Evolutionary conservation across 768 basidiomycete genomes (phyloP), one percentile per base, ranked within the genome.

Genomic region (Crassisporium funariophilum): DNA sequence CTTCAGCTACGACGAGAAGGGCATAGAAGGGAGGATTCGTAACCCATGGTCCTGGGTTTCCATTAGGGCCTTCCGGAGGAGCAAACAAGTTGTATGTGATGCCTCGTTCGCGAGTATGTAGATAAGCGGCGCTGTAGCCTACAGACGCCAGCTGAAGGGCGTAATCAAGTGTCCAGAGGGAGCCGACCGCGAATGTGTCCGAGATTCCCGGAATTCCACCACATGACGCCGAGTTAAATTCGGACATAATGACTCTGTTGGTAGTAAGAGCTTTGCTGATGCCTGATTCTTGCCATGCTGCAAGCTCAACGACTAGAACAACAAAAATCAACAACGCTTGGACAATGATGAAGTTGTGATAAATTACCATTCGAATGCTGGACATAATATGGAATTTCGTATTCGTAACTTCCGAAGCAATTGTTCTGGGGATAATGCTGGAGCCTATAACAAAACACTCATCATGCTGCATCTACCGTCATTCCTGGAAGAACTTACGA

Each of bases 341-440:
- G 16, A 24, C 13, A n/a, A n/a, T 33, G 6, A 10, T 37, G 29
- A 25, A 23, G 15, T 11, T 15, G 7, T n/a, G 7, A 22, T 9
- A 11, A 5, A 15, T 64, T 49, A 76, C 78, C 72, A 52, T 77
- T 73, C 10, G 73, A 54, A 59, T 81, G 78, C 33, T 72, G 67
- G 10, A 70, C 55, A 56, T 78, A 80, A 47, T 71, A 74, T 11
- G 73, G 63, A 5, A 75, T 53, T 11, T 68, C 66, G 47, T 54
- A 74, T n/a, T 55, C 41, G 53, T 72, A 64, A 3, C 38, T 53
- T 2, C 70, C 70, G 16, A 56, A 49, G 53, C 74, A 78, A 31
- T 77, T 72, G 52, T 78, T 71, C 50, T 79, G 73, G 1, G 78
- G 76, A 55, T 79, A 81, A 54, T 79, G 78, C 51, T 81, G 79